phyloP scores from a whole-genome alignment of 805 yeast species.

The Candida dendrica region DNA sequence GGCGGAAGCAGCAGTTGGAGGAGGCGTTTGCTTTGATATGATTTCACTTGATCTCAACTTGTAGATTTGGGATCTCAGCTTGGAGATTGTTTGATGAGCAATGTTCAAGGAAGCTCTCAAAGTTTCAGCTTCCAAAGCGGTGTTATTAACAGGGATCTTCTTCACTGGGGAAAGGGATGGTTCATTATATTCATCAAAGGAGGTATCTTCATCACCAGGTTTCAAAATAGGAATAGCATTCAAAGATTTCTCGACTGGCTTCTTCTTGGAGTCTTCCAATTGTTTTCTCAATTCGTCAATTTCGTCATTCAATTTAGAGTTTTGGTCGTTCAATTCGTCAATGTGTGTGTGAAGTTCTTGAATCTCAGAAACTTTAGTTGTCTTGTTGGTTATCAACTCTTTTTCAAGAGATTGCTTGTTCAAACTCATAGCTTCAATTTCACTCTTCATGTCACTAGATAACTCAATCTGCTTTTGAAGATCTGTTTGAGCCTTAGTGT shows the following conservation, averaged over 20 bases:
- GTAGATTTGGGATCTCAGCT: slow-evolving; percentile 35
- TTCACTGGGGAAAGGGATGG: slow-evolving; percentile 29
- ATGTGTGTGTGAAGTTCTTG: slow-evolving; percentile 43
- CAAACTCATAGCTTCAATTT: slow-evolving; percentile 39
- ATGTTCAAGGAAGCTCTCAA: slow-evolving; percentile 55
- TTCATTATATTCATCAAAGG: slow-evolving; percentile 31
- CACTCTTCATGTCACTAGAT: slow-evolving; percentile 32
- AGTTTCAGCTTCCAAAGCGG: slow-evolving; percentile 57
- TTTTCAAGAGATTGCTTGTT: slow-evolving; percentile 32
- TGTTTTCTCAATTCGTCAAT: slow-evolving; percentile 19
- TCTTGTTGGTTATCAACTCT: slow-evolving; percentile 30
- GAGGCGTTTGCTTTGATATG: slow-evolving; percentile 5
- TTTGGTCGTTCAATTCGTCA: slow-evolving; percentile 60
- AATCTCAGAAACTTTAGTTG: slow-evolving; percentile 33
- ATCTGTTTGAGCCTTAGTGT: slow-evolving; percentile 31
- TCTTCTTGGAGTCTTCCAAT: slow-evolving; percentile 10
- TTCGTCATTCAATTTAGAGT: slow-evolving; percentile 47
- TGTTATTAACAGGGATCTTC: slow-evolving; percentile 31
- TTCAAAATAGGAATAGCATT: slow-evolving; percentile 15
- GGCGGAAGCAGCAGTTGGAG: slow-evolving; percentile 10
- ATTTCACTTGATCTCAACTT: slow-evolving; percentile 20
- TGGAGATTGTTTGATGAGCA: slow-evolving; percentile 58
- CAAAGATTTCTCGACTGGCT: slow-evolving; percentile 10
- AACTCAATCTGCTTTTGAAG: slow-evolving; percentile 32
- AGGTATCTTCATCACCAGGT: slow-evolving; percentile 21